Conservation (phyloP, 305 asterid species). For the Lippia alba region DNA sequence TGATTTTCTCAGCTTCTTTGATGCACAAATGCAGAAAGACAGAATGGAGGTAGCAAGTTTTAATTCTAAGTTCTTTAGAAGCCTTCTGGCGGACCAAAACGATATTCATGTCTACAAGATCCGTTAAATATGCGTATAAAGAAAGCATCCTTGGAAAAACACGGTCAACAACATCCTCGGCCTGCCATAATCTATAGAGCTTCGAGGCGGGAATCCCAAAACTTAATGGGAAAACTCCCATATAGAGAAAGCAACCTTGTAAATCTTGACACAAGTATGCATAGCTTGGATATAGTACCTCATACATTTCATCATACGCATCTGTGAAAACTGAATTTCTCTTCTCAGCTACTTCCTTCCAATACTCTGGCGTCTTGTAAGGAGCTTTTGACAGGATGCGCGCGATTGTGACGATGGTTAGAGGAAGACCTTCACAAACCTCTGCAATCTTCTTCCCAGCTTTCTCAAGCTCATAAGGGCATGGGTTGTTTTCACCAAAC, state of each 20-base stretch:
- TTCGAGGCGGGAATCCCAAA: constrained; percentile 13
- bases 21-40: not conserved
- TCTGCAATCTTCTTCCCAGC: too few relatives aligned
- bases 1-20: not conserved
- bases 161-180: constrained; percentile 14
- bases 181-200: constrained; percentile 28
- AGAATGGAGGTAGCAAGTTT: not conserved
- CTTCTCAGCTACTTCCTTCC: not conserved
- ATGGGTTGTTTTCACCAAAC: too few relatives aligned
- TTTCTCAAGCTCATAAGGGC: too few relatives aligned
- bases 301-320: not conserved
- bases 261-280: not conserved
- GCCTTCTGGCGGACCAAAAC: not conserved
- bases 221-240: constrained; percentile 30
- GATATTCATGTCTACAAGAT: not conserved
- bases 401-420: constrained; percentile 32
- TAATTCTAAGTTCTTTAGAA: not conserved
- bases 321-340: constrained; percentile 13
- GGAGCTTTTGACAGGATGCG: constrained; percentile 14
- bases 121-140: not conserved
- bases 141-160: too few relatives aligned
- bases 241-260: not conserved
- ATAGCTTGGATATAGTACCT: constrained; percentile 23
- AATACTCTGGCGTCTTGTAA: not conserved
- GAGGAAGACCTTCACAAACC: constrained; percentile 15